Base-by-base conservation (phyloP, 306 rosid genomes). In the Lathyrus oleraceus region DNA sequence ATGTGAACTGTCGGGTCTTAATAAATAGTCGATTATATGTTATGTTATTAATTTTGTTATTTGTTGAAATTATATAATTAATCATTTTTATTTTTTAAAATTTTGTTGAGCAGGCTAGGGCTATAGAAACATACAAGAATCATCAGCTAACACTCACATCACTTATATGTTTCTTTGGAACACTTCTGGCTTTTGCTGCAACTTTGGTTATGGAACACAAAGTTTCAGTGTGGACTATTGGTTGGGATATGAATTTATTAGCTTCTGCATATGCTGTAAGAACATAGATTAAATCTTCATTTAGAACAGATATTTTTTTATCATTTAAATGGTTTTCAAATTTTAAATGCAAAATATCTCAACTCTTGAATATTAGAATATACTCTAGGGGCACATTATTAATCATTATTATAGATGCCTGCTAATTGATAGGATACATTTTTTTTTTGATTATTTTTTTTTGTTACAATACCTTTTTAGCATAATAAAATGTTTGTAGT, bases 191-290 rank as follows among this genome's bases (percentile, higher is more conserved):
- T 6, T 45, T 70, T 65, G 96, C 77, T 35, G 92, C 87, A 30
- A 83, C 98, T 32, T 75, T 86, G 51, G 95, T 89, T 4, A 74
- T 81, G 72, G 98, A 92, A 61, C 92, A 76, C 79, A 75, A 86
- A 5, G 17, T 86, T 57, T 83, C 87, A 1, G 93, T 76, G 25
- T 92, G 98, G 98, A 81, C 57, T 47, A 85, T 92, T 81, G 98
- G 98, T 14, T 83, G 91, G 79, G 98, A 92, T 66, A 92, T 88
- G 89, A 89, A 88, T 52, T 88, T 92, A 51, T 90, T 92, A 36
- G 96, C 96, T 0, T 91, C 98, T 27, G 96, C 96, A 53, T 92
- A 92, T 77, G 91, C 96, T 52, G 98, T 92, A 89, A 63, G 61
- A 60, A 59, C 38, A 36, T 48, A n/a, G 43, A 17, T 38, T n/a